Percentiles rank a stretch among this genome's conserved stretches.
Evolutionary conservation across 176 grass and related monocot genomes (phyloP).

Genomic region (Zea luxurians): DNA sequence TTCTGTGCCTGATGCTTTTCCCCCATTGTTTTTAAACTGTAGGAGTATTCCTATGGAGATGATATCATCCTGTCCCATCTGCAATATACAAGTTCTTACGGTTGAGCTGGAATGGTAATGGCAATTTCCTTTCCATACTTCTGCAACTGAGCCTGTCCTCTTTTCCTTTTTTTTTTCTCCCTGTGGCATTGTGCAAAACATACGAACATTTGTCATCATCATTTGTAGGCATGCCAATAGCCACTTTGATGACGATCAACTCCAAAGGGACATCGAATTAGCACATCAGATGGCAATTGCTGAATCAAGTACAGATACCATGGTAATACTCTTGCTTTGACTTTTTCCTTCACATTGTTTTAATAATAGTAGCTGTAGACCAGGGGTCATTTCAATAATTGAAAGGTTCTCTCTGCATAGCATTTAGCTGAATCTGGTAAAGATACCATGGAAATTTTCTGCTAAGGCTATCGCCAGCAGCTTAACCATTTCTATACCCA

Average conservation of each 20-base stretch:
- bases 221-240: constrained; percentile 74
- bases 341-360: neutral
- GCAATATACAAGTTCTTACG: constrained; percentile 59
- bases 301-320: constrained; percentile 41
- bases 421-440: constrained; percentile 35
- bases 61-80: constrained; percentile 81
- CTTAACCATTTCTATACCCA: too few species aligned
- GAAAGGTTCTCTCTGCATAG: constrained; percentile 1
- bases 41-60: constrained; percentile 24
- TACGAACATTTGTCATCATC: neutral
- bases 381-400: neutral
- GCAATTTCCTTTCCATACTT: constrained; percentile 8
- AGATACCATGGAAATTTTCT: constrained; percentile 19
- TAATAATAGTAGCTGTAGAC: neutral
- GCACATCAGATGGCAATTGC: constrained; percentile 54
- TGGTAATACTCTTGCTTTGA: constrained; percentile 20
- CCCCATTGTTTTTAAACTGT: neutral
- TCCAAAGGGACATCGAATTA: constrained; percentile 75
- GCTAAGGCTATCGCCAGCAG: too few species aligned
- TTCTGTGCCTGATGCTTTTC: neutral
- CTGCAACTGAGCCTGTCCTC: neutral
- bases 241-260: constrained; percentile 70
- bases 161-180: neutral
- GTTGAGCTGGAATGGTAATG: constrained; percentile 70
- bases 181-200: neutral